A percentile compares a stretch with the other conserved stretches of the same genome.
These are phyloP conservation scores for Isatis lusitanica DNA, from an alignment of 441 rosid genomes.

Conservation along the genomic window DNA sequence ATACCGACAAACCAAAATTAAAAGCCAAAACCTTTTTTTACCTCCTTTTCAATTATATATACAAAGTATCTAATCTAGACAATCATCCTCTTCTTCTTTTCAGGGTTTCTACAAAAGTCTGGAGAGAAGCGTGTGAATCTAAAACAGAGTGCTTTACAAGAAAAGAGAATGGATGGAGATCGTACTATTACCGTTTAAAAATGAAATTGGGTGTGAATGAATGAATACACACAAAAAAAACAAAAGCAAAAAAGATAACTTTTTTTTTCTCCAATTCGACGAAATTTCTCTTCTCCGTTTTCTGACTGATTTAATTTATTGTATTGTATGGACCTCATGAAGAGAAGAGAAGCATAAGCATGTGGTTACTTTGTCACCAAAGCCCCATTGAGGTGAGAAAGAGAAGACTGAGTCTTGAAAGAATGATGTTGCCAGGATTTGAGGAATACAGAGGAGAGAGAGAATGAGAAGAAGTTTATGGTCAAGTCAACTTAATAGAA, in stretches of 20 bases:
- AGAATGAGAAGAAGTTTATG: neutral
- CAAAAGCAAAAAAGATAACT: neutral
- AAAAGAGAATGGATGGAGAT: constrained; percentile 12
- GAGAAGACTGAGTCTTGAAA: constrained; percentile 18
- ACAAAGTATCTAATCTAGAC: neutral
- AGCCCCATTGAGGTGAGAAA: neutral
- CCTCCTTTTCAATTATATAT: neutral
- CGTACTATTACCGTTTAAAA: constrained; percentile 8
- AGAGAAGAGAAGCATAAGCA: neutral
- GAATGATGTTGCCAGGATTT: constrained; percentile 13
- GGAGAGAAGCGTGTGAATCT: constrained; percentile 18
- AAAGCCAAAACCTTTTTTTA: neutral
- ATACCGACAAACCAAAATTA: constrained; percentile 31
- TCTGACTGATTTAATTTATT: neutral
- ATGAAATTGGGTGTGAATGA: constrained; percentile 31
- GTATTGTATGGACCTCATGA: neutral
- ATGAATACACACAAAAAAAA: constrained; percentile 7
- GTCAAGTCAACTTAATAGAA: constrained; percentile 4
- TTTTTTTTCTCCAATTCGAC: neutral
- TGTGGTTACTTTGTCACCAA: neutral
- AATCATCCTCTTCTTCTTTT: constrained; percentile 6
- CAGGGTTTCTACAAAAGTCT: constrained; percentile 4
- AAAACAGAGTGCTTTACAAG: constrained; percentile 32
- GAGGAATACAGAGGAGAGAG: neutral
- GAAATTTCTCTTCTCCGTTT: neutral